Base-by-base conservation (phyloP, 495 filamentous ascomycete species). In the Penicillium paradoxum region DNA sequence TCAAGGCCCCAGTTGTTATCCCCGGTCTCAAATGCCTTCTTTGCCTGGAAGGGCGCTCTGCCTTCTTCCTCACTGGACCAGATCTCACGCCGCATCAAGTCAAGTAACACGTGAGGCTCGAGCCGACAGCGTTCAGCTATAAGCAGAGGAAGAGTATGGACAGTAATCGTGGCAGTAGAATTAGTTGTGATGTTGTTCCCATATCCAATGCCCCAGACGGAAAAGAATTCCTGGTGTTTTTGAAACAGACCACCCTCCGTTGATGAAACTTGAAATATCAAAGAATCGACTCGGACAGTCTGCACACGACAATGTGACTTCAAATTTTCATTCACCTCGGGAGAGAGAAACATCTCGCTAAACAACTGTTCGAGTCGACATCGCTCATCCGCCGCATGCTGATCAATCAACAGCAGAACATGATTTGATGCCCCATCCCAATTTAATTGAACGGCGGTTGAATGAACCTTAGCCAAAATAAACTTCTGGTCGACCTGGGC, bases 311-410 rank as follows among this genome's bases (percentile, higher is more conserved):
- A 27, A 4, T 8, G 7, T 3, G 27, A 15, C 29, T 24, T 1
- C 4, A 18, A 19, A 25, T 30, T 37, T 3, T 38, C 49, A 1
- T 27, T 17, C 22, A 53, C 19, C 2, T 42, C 49, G 0, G 45
- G 14, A 32, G 56, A 32, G 9, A 56, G 22, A n/a, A 73, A 66
- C 41, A 71, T 66, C 9, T 83, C 79, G 17, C 62, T 51, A 33
- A 88, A 72, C 0, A 98, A 75, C 0, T 63, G 62, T 67, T 98
- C 93, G 7, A 97, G 80, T 6, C 86, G 81, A 60, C 87, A 86
- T 17, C 93, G 79, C 68, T 98, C 93, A 68, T 95, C 90, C 1
- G 92, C 93, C 9, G 93, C 93, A 64, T 98, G 93, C 59, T 98
- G 93, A 64, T 98, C 93, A 39, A 98, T 79, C 9, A 97, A 75